Evolutionary conservation across 2,329 filamentous ascomycete genomes (phyloP).

Genomic region (Verticillium nonalfalfae): DNA sequence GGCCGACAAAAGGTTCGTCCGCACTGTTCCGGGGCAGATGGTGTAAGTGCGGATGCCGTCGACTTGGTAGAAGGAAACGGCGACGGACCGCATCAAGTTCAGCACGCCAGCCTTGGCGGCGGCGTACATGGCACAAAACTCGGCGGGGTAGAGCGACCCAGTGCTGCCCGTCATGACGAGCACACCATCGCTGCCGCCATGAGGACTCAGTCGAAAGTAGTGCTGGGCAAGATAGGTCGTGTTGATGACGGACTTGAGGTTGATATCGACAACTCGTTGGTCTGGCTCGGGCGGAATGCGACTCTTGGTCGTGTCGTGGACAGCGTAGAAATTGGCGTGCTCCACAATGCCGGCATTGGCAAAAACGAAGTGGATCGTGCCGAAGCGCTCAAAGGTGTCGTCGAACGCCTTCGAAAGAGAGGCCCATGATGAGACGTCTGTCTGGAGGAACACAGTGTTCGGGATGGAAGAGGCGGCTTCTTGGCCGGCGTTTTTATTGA

Average conservation of each 20-base stretch:
- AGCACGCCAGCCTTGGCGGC: constrained; percentile 24
- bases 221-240: constrained; percentile 25
- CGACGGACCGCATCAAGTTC: constrained; percentile 24
- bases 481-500: constrained; percentile 12
- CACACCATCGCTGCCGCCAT: constrained; percentile 12
- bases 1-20: constrained; percentile 20
- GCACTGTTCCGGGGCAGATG: constrained; percentile 22
- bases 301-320: neutral
- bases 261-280: constrained; percentile 15
- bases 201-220: constrained; percentile 26
- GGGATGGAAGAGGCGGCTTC: neutral
- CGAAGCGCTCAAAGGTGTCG: constrained; percentile 22
- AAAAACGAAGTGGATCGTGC: constrained; percentile 38
- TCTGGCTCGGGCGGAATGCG: constrained; percentile 16
- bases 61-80: constrained; percentile 13
- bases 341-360: constrained; percentile 41
- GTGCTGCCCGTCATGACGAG: constrained; percentile 22
- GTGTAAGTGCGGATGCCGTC: constrained; percentile 22
- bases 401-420: constrained; percentile 24
- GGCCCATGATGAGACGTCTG: constrained; percentile 11
- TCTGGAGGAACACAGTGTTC: constrained; percentile 4
- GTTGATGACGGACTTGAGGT: constrained; percentile 27
- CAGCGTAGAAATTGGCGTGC: constrained; percentile 28
- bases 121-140: constrained; percentile 23
- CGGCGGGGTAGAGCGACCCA: constrained; percentile 18